Percentiles rank a stretch among this genome's conserved stretches.
phyloP scores from a whole-genome alignment of 345 rosid species.

The Populus nigra region DNA sequence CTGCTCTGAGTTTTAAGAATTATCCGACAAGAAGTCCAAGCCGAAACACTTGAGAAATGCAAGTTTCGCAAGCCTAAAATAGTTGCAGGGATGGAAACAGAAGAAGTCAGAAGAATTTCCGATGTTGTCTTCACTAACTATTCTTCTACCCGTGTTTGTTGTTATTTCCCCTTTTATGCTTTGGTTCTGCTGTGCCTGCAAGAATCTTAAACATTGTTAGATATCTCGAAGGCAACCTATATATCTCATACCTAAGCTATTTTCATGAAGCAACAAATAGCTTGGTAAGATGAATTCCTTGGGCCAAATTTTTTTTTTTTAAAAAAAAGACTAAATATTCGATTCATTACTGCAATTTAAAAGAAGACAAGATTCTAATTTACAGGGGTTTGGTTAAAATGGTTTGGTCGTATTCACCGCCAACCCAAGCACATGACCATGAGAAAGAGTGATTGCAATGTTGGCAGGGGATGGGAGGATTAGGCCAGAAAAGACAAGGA shows the following conservation, averaged over 20 bases:
- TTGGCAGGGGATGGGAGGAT: too few relatives aligned
- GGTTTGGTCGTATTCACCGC: too few relatives aligned
- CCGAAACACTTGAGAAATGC: constrained; percentile 54
- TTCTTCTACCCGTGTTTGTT: constrained; percentile 20
- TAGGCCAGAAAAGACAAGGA: too few relatives aligned
- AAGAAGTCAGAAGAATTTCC: constrained; percentile 3
- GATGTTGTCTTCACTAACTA: constrained; percentile 12
- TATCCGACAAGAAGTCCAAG: constrained; percentile 19
- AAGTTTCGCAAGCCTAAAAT: constrained; percentile 41
- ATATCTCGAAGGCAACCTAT: not conserved
- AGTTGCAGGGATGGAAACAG: constrained; percentile 43
- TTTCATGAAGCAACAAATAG: too few relatives aligned
- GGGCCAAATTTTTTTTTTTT: too few relatives aligned
- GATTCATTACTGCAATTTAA: not conserved
- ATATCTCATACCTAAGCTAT: not conserved
- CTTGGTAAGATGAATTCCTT: too few relatives aligned
- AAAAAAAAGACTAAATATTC: not conserved
- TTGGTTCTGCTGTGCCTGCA: constrained; percentile 31
- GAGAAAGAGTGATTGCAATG: not conserved
- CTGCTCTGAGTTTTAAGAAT: constrained; percentile 11
- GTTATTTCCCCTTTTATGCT: constrained; percentile 34
- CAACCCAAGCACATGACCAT: not conserved
- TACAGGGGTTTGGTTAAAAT: too few relatives aligned
- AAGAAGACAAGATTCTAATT: not conserved
- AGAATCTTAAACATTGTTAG: not conserved